A percentile compares a stretch with the other conserved stretches of the same genome.
Conservation (phyloP, 2,329 filamentous ascomycete genomes). For the Erysiphe neolycopersici region DNA sequence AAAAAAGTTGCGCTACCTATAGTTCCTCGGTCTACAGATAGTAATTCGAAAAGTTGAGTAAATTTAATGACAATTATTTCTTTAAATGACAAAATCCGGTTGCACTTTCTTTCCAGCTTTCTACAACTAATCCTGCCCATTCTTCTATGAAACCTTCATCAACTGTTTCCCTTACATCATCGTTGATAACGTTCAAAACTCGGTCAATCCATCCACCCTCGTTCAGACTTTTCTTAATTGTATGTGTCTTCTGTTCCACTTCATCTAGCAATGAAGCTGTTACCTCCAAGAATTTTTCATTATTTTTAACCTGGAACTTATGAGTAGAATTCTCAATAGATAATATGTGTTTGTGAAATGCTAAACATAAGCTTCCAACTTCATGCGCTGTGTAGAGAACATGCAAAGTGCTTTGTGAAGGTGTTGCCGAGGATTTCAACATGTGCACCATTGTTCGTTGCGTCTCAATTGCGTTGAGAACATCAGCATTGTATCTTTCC, state of each 20-base stretch:
- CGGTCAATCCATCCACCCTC: conserved; percentile 14
- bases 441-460: conserved; percentile 1
- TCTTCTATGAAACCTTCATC: conserved; percentile 12
- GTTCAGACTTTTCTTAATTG: conserved; percentile 10
- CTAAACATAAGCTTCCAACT: conserved; percentile 4
- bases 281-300: conserved; percentile 1
- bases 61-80: neutral
- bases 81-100: conserved; percentile 10
- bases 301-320: conserved; percentile 5
- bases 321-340: conserved; percentile 4
- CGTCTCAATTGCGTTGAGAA: conserved; percentile 4
- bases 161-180: conserved; percentile 2
- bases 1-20: neutral
- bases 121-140: conserved; percentile 12
- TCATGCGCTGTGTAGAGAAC: conserved; percentile 11
- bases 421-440: conserved; percentile 3
- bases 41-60: too few relatives aligned
- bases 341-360: conserved; percentile 5
- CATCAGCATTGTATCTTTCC: conserved; percentile 4
- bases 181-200: conserved; percentile 7
- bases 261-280: conserved; percentile 4
- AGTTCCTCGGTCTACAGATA: too few relatives aligned
- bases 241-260: conserved; percentile 3
- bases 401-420: conserved; percentile 8
- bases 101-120: conserved; percentile 13